Evolutionary conservation across 768 basidiomycete species (phyloP).

Genomic region (Boletus subcaerulescens): DNA sequence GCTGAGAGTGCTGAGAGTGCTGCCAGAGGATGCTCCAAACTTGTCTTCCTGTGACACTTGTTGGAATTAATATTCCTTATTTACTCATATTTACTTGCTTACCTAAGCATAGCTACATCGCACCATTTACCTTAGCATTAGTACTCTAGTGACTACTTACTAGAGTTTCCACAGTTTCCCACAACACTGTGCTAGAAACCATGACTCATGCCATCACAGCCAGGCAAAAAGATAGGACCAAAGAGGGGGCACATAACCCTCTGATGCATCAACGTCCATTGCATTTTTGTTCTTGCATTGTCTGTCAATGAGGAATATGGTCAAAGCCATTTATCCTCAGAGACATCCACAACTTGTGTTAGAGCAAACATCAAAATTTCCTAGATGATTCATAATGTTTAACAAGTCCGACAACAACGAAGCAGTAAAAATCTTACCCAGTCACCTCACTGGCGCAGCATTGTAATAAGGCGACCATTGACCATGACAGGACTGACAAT

Average conservation of each 20-base stretch:
- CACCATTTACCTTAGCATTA: too few relatives aligned
- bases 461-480: slow-evolving; percentile 52
- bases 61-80: too few relatives aligned
- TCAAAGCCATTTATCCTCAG: slow-evolving; percentile 55
- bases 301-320: slow-evolving; percentile 42
- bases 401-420: not conserved
- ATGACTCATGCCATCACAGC: too few relatives aligned
- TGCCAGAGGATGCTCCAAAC: too few relatives aligned
- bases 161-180: too few relatives aligned
- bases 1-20: too few relatives aligned
- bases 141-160: too few relatives aligned
- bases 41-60: too few relatives aligned
- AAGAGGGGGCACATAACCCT: slow-evolving; percentile 32
- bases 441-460: slow-evolving; percentile 53
- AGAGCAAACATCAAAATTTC: slow-evolving; percentile 50
- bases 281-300: slow-evolving; percentile 30
- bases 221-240: slow-evolving; percentile 37
- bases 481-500: slow-evolving; percentile 63
- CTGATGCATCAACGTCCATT: slow-evolving; percentile 38
- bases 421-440: slow-evolving; percentile 50
- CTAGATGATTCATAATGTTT: slow-evolving; percentile 9
- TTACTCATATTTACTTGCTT: too few relatives aligned
- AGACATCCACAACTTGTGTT: slow-evolving; percentile 54
- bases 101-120: too few relatives aligned
- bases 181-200: too few relatives aligned